A percentile compares a stretch with the other conserved stretches of the same genome.
These are phyloP conservation scores for Austroboletus niveus DNA, from an alignment of 1,284 basidiomycete genomes.

Conservation along the genomic window DNA sequence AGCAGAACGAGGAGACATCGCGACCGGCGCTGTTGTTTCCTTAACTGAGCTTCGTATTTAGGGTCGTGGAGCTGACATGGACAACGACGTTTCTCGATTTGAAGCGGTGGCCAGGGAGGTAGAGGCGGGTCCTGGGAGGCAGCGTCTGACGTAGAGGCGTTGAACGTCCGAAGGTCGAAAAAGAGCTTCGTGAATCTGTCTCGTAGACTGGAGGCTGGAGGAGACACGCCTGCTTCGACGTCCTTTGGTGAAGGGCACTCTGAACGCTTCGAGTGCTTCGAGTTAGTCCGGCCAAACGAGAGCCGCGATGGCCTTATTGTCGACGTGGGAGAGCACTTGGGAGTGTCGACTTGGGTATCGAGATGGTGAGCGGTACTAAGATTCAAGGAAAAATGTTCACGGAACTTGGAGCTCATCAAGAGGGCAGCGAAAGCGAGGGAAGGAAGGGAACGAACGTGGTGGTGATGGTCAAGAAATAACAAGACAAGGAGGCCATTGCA, in stretches of 20 bases:
- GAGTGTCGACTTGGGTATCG: constrained; percentile 21
- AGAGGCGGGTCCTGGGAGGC: constrained; percentile 30
- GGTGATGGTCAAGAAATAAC: constrained; percentile 7
- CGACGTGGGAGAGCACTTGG: constrained; percentile 39
- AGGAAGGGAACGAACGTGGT: constrained; percentile 8
- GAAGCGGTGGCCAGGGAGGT: constrained; percentile 39
- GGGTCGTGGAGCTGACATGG: constrained; percentile 28
- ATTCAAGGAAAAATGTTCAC: constrained; percentile 35
- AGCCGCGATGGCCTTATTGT: constrained; percentile 22
- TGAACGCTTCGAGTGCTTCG: constrained; percentile 12
- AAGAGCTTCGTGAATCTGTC: constrained; percentile 39
- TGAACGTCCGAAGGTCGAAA: constrained; percentile 35
- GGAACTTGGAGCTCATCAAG: constrained; percentile 31
- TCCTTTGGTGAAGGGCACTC: constrained; percentile 19
- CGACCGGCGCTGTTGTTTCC: constrained; percentile 33
- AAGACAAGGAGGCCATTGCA: background rate
- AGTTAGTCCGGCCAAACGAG: constrained; percentile 17
- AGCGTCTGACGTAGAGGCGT: constrained; percentile 25
- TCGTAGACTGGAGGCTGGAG: constrained; percentile 18
- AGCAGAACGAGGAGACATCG: constrained; percentile 35
- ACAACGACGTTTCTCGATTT: constrained; percentile 39
- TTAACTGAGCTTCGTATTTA: constrained; percentile 24
- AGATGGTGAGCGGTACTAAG: constrained; percentile 5
- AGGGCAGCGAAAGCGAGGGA: background rate
- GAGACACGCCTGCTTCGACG: constrained; percentile 27